These are phyloP conservation scores for Candida albicans DNA, from an alignment of 1,139 yeast species.

Conservation along the genomic window DNA sequence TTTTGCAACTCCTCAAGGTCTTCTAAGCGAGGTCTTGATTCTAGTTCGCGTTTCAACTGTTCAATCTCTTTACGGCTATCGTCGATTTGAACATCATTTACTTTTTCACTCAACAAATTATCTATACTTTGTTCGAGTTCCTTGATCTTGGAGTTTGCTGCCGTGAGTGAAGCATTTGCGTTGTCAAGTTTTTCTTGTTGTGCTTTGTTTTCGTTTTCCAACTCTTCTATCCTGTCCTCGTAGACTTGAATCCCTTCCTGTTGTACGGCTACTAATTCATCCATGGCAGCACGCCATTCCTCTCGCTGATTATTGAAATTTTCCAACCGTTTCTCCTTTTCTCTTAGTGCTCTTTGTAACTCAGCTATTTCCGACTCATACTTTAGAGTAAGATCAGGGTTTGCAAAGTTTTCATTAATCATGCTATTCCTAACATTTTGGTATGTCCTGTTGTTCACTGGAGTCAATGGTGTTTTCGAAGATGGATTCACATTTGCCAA, in stretches of 20 bases:
- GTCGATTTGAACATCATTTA: conserved; percentile 16
- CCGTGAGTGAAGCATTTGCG: conserved; percentile 16
- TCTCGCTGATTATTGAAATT: conserved; percentile 54
- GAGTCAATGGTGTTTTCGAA: conserved; percentile 8
- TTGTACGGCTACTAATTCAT: conserved; percentile 47
- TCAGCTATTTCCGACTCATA: conserved; percentile 41
- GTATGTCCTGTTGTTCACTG: conserved; percentile 6
- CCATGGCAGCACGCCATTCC: conserved; percentile 59
- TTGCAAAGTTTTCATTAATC: conserved; percentile 8
- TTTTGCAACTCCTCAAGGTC: conserved; percentile 32
- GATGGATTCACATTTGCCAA: conserved; percentile 12
- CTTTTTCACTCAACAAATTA: conserved; percentile 5
- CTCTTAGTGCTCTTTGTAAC: conserved; percentile 17
- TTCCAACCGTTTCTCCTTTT: conserved; percentile 46
- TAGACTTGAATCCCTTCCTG: conserved; percentile 33
- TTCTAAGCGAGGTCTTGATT: conserved; percentile 32
- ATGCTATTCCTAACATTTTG: conserved; percentile 8
- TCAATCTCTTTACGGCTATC: conserved; percentile 16
- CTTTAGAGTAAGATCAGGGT: conserved; percentile 19
- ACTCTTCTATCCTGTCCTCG: conserved; percentile 17
- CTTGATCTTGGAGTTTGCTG: conserved; percentile 21
- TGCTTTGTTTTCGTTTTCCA: conserved; percentile 12
- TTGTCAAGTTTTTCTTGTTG: conserved; percentile 14
- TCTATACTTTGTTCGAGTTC: conserved; percentile 10
- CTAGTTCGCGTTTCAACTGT: conserved; percentile 22